phyloP scores from a whole-genome alignment of 2,329 filamentous ascomycete species.

The Colletotrichum abscissum region DNA sequence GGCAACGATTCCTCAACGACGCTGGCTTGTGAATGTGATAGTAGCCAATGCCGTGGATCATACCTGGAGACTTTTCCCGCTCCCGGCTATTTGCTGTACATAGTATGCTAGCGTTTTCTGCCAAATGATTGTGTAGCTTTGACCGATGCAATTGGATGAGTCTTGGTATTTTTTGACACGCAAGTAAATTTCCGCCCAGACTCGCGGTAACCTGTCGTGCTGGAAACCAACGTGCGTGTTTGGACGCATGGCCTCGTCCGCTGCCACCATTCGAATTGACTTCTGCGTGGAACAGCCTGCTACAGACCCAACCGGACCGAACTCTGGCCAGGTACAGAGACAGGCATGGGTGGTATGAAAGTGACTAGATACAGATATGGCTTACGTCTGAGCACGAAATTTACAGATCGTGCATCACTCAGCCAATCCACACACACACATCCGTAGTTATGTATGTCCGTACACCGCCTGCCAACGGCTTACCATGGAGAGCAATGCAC shows the following conservation, averaged over 20 bases:
- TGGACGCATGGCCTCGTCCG: not conserved
- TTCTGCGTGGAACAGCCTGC: not conserved
- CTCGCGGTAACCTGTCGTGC: conserved; percentile 4
- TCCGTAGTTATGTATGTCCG: not conserved
- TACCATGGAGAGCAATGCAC: not conserved
- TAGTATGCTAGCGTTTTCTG: conserved; percentile 2
- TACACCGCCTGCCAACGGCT: not conserved
- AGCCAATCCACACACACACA: not conserved
- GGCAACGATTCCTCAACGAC: not conserved
- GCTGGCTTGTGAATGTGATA: not conserved
- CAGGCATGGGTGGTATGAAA: not conserved
- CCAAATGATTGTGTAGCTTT: conserved; percentile 3
- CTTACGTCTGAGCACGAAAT: not conserved
- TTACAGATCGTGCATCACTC: not conserved
- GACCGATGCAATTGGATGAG: conserved; percentile 8
- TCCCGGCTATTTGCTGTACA: not conserved
- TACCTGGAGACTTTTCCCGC: not conserved
- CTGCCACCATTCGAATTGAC: not conserved
- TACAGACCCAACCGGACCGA: not conserved
- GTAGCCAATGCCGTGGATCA: not conserved
- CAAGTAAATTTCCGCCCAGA: not conserved
- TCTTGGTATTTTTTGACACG: conserved; percentile 11
- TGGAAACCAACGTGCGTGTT: not conserved
- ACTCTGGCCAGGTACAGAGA: not conserved
- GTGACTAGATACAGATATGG: not conserved